Evolutionary conservation across 2,329 filamentous ascomycete species (phyloP), one percentile per base, ranked within the genome.

Genomic region (Pseudogymnoascus sp.): DNA sequence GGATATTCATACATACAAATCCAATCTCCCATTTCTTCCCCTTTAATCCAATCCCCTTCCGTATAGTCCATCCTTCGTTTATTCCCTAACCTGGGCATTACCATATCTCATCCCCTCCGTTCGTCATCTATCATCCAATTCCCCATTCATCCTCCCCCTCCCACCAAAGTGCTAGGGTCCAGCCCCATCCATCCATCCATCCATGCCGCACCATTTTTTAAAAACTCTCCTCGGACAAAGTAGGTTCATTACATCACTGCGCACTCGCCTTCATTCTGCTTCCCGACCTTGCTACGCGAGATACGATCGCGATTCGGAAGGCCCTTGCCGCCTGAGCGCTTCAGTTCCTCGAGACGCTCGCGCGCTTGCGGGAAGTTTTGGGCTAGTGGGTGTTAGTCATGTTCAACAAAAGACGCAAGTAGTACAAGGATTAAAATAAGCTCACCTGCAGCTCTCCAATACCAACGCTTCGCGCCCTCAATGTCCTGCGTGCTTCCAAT

Each of bases 401-500:
- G 63, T 61, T 63, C 35, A 55, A 49, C 23, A 41, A 19, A 21
- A 49, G 23, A n/a, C 23, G 14, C 21, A 49, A 43, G 63, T 63
- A 21, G 60, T 3, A 29, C 21, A 49, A 43, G 63, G 63, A 19
- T 60, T 3, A 26, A 37, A 60, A 61, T 60, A 63, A 64, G 86
- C 91, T 85, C 81, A 97, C 93, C 90, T 73, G 94, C 94, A 76
- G 94, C 92, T 74, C 93, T 83, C 83, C 92, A 97, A 77, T 99
- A 99, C 94, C 94, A 99, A 69, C 92, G 85, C 81, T 96, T 97
- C 21, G 93, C 94, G 76, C 97, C 94, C 70, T 99, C 94, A 69
- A 97, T 71, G 73, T 93, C 95, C 7, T 89, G 86, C 14, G 88
- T 81, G 66, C 91, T 87, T 31, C 94, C 94, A 69, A 99, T 97